These are phyloP conservation scores for Coemansia sp. DNA, from an alignment of 192 early-diverging fungal species.

Conservation along the genomic window DNA sequence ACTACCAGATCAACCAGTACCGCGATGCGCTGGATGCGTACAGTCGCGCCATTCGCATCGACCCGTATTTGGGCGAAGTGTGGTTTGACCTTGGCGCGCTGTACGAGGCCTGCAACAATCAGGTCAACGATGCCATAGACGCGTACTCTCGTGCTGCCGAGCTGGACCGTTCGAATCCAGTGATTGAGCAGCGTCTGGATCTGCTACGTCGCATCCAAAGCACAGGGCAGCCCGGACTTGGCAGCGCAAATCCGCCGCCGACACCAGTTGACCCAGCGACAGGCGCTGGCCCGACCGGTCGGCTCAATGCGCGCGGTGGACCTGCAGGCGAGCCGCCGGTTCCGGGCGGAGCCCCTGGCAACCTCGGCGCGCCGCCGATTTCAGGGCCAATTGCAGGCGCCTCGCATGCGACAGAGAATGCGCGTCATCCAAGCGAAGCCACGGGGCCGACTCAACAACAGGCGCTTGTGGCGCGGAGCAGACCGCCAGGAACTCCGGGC, in stretches of 20 bases:
- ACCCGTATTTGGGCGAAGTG: slow-evolving; percentile 92
- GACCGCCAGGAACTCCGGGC: slow-evolving; percentile 10
- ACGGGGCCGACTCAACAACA: slow-evolving; percentile 2
- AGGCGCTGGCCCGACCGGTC: slow-evolving; percentile 29
- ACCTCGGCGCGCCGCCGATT: slow-evolving; percentile 31
- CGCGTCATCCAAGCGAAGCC: slow-evolving; percentile 17
- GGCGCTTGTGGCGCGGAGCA: slow-evolving; percentile 4
- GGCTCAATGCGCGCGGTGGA: slow-evolving; percentile 50
- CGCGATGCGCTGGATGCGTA: slow-evolving; percentile 97
- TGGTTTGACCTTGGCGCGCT: slow-evolving; percentile 97
- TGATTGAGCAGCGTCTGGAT: slow-evolving; percentile 77
- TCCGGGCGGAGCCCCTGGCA: slow-evolving; percentile 32
- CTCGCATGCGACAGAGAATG: slow-evolving; percentile 19
- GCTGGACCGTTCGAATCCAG: slow-evolving; percentile 84
- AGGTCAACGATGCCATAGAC: slow-evolving; percentile 93
- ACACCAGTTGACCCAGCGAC: slow-evolving; percentile 47
- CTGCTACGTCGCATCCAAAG: slow-evolving; percentile 47
- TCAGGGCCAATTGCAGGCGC: slow-evolving; percentile 25
- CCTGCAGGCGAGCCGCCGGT: slow-evolving; percentile 41
- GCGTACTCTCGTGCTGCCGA: slow-evolving; percentile 93
- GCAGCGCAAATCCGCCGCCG: slow-evolving; percentile 32
- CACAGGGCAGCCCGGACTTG: slow-evolving; percentile 35
- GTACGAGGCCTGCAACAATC: slow-evolving; percentile 97
- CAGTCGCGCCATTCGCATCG: slow-evolving; percentile 88
- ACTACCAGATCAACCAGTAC: slow-evolving; percentile 94